Evolutionary conservation across 169 alveolate genomes (phyloP), one percentile per base, ranked within the genome.

Genomic region (Plasmodium blacklocki): DNA sequence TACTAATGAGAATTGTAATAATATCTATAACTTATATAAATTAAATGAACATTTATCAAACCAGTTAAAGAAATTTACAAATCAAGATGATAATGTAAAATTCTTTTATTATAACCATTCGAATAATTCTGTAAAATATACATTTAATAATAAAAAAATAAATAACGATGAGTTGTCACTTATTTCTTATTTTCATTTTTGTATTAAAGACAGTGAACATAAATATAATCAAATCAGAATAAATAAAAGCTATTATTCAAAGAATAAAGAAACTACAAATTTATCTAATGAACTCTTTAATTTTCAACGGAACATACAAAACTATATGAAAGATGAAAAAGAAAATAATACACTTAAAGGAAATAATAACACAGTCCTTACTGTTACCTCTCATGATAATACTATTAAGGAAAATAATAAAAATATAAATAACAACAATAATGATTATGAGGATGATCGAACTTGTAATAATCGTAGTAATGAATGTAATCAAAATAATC

Each of bases 101-200:
- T 80, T 39, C 21, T 56, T 80, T 19, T 80, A 80, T 67, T 68
- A 66, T 26, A 80, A 80, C 32, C 45, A 80, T 3, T 32, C 26
- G 54, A 80, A 71, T 15, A 80, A 80, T 43, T 80, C 76, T 11
- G 39, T 80, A 15, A 80, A 67, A 47, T 54, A 67, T 26, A 67
- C 90, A 26, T 32, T 29, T 49, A 80, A 80, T 47, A 80, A 80
- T 56, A 80, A 80, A 80, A 80, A 80, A 68, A 45, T 80, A 7
- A 80, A 18, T 54, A 67, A 67, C 43, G 90, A 80, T n/a, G 90
- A 80, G 26, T 9, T 67, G 4, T 50, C 54, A 26, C 58, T 80
- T 6, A 63, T 80, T 4, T 56, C 90, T 9, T 62, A 68, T 49
- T 54, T 80, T 47, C 90, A 80, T 60, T 70, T 39, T 23, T 60